Percentiles rank a stretch among this genome's conserved stretches.
Conservation (phyloP, 768 basidiomycete species). For the Termitomyces sp. region DNA sequence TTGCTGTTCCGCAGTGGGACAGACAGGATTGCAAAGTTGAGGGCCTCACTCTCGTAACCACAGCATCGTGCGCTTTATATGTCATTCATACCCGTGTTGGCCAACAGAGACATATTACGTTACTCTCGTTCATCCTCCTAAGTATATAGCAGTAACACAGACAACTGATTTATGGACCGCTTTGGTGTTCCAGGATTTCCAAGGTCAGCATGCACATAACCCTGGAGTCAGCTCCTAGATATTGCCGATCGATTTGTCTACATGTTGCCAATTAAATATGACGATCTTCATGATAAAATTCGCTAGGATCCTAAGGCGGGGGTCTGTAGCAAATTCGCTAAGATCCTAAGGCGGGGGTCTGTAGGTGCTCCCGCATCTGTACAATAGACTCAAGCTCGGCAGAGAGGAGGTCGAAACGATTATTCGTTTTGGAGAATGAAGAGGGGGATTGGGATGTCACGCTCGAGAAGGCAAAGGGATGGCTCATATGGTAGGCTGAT, state of each 20-base stretch:
- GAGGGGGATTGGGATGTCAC: conserved; percentile 29
- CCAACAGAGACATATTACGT: too few species aligned
- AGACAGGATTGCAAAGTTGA: conserved; percentile 8
- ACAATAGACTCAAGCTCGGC: conserved; percentile 43
- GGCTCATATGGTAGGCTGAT: conserved; percentile 2
- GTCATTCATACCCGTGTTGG: too few species aligned
- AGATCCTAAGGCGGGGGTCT: conserved; percentile 32
- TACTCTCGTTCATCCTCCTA: too few species aligned
- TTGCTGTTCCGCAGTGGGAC: conserved; percentile 7
- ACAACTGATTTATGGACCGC: too few species aligned
- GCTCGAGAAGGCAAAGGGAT: conserved; percentile 5
- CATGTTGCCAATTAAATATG: conserved; percentile 42
- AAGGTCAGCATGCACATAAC: too few species aligned
- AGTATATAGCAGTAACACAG: too few species aligned
- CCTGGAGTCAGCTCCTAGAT: too few species aligned
- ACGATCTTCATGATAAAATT: conserved; percentile 32
- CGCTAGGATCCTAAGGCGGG: conserved; percentile 40
- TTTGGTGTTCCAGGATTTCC: too few species aligned
- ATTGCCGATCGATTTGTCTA: conserved; percentile 34
- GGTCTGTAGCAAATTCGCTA: conserved; percentile 49
- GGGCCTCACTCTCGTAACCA: background rate
- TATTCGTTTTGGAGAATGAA: conserved; percentile 24
- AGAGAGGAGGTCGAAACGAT: conserved; percentile 42
- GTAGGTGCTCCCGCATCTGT: conserved; percentile 57
- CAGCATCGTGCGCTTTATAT: too few species aligned